phyloP scores from a whole-genome alignment of 2,329 filamentous ascomycete species.

The Fusarium hostae region DNA sequence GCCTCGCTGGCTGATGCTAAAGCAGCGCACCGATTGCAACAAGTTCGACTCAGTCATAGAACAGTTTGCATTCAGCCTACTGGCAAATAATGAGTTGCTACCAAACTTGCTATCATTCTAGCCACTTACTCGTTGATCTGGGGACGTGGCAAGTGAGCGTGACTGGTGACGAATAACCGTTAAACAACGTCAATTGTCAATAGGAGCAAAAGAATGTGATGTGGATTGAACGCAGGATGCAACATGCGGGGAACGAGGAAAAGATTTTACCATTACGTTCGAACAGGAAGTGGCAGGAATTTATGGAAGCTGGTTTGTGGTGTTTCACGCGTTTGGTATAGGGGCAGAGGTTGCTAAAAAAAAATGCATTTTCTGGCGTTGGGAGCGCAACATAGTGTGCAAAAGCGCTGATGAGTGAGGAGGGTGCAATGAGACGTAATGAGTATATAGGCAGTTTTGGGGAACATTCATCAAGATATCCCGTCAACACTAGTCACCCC shows the following conservation, averaged over 20 bases:
- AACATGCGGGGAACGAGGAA: not conserved
- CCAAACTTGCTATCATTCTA: not conserved
- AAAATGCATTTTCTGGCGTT: conserved; percentile 37
- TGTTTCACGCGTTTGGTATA: conserved; percentile 17
- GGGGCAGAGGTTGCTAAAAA: not conserved
- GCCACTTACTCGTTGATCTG: not conserved
- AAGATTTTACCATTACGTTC: not conserved
- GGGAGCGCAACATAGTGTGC: conserved; percentile 2
- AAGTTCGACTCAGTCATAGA: not conserved
- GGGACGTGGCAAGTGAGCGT: not conserved
- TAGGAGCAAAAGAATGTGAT: not conserved
- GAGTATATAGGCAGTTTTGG: conserved; percentile 14
- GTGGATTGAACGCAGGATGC: not conserved
- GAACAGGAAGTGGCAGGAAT: conserved; percentile 1
- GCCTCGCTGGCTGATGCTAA: not conserved
- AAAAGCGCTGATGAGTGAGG: not conserved
- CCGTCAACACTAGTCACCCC: not conserved
- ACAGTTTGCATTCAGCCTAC: not conserved
- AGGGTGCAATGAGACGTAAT: conserved; percentile 13
- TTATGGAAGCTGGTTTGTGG: conserved; percentile 4
- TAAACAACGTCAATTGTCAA: not conserved
- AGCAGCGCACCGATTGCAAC: not conserved
- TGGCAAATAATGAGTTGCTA: not conserved
- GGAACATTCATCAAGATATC: conserved; percentile 28
- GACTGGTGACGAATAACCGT: not conserved